Evolutionary conservation across 306 rosid species (phyloP), one percentile per base, ranked within the genome.

Genomic region (Luffa acutangula): DNA sequence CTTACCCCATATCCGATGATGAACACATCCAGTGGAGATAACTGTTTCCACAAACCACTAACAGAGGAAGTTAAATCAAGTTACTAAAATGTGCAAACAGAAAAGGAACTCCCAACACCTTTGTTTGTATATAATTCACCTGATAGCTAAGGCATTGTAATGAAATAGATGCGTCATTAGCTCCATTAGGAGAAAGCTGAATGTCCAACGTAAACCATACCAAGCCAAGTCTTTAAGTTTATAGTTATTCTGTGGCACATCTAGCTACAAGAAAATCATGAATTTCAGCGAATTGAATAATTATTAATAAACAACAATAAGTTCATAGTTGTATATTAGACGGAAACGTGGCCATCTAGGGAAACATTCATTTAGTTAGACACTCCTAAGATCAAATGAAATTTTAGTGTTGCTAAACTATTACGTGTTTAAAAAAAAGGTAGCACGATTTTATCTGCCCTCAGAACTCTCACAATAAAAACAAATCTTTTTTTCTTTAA

Each of bases 1-100:
- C 97, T 95, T 89, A 92, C 97, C 87, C 98, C 98, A 87, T 92
- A 95, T 87, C 97, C 97, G 39, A 92, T 89, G 42, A 95, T 87
- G 86, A 95, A 95, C 80, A 91, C 87, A 25, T 92, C 97, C 87
- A 88, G 5, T 58, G 97, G 92, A 87, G 94, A 82, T 78, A 95
- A 80, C 73, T 87, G 90, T 85, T 89, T 89, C 96, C 97, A 95
- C 76, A 88, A 81, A 51, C 89, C 97, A 80, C 97, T 92, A 78
- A 77, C 57, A 79, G 25, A 77, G 82, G 83, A 58, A 83, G 82
- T 82, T 36, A 53, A 77, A 41, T 63, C 1, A 36, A 78, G 33
- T 46, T 51, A 33, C 78, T 73, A 73, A 18, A 14, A 31, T 13
- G 48, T 77, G 81, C 75, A 84, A 86, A 76, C 34, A 66, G 46